Evolutionary conservation across 2,329 filamentous ascomycete species (phyloP).

Genomic region (Aspergillus intermedius): DNA sequence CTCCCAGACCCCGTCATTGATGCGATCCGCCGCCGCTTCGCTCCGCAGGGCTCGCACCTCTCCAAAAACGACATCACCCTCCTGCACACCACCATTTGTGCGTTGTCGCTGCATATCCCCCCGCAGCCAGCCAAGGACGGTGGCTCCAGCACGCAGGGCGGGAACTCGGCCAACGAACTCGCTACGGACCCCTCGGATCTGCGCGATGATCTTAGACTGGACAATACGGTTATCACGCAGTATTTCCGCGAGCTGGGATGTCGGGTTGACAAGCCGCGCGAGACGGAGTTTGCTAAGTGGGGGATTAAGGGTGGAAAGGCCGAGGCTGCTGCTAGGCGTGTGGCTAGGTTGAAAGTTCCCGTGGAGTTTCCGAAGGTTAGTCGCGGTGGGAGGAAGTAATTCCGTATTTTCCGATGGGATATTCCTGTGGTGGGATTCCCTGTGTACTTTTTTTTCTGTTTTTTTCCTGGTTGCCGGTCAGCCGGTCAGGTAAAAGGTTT

Average conservation of each 20-base stretch:
- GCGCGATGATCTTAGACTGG: slow-evolving; percentile 38
- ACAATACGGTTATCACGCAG: slow-evolving; percentile 28
- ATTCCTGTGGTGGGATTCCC: background rate
- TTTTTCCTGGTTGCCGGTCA: no score
- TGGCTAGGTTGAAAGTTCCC: slow-evolving; percentile 70
- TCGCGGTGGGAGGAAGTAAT: slow-evolving; percentile 30
- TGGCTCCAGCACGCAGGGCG: slow-evolving; percentile 28
- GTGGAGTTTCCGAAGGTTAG: slow-evolving; percentile 69
- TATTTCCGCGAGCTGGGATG: slow-evolving; percentile 45
- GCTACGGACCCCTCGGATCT: slow-evolving; percentile 41
- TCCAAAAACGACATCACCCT: slow-evolving; percentile 36
- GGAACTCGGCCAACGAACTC: slow-evolving; percentile 31
- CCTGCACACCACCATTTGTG: slow-evolving; percentile 42
- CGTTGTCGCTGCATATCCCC: slow-evolving; percentile 41
- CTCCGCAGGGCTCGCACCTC: slow-evolving; percentile 29
- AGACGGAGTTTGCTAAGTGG: slow-evolving; percentile 37
- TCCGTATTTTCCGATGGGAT: background rate
- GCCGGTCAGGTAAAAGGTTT: no score
- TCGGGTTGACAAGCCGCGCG: slow-evolving; percentile 34
- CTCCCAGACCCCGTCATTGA: slow-evolving; percentile 36
- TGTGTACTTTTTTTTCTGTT: slow-evolving; percentile 2
- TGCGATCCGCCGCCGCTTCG: slow-evolving; percentile 37
- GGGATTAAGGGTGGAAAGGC: slow-evolving; percentile 54
- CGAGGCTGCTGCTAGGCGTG: slow-evolving; percentile 44
- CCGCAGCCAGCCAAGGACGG: slow-evolving; percentile 34